Conservation (phyloP, 1,284 basidiomycete genomes). For the Volvariella surrecta region DNA sequence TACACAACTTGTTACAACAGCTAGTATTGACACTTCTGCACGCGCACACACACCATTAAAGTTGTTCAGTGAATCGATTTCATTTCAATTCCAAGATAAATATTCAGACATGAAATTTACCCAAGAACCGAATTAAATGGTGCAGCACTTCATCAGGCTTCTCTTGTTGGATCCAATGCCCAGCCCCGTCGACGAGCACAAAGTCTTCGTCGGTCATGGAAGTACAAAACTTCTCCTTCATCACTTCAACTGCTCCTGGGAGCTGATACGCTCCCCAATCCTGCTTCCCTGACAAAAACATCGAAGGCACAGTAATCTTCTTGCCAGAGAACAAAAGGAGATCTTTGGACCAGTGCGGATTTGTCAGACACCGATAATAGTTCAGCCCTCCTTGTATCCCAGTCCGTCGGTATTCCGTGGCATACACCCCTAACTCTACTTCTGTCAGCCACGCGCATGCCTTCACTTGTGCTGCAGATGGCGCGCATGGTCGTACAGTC, state of each 20-base stretch:
- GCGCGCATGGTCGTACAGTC: constrained; percentile 23
- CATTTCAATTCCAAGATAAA: too few relatives aligned
- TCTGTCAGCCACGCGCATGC: constrained; percentile 39
- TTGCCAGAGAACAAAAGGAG: constrained; percentile 28
- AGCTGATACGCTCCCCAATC: constrained; percentile 55
- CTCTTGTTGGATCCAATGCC: constrained; percentile 60
- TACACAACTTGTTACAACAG: too few relatives aligned
- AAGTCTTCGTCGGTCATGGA: constrained; percentile 40
- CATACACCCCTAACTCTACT: constrained; percentile 39
- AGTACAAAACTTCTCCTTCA: constrained; percentile 22
- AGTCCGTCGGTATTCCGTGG: constrained; percentile 37
- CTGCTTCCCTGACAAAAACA: constrained; percentile 43
- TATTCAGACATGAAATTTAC: too few relatives aligned
- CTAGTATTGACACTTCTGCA: too few relatives aligned
- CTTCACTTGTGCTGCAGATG: constrained; percentile 17
- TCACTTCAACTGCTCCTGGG: constrained; percentile 36
- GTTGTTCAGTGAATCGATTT: too few relatives aligned
- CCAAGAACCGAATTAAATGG: constrained; percentile 22
- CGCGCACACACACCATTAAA: too few relatives aligned
- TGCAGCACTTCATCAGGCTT: constrained; percentile 31
- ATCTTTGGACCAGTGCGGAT: constrained; percentile 23
- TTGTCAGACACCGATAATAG: constrained; percentile 34
- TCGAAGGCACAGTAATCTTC: constrained; percentile 38
- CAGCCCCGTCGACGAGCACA: constrained; percentile 44
- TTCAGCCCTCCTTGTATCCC: constrained; percentile 61